Evolutionary conservation across 148 eudicot genomes (phyloP).

Genomic region (Suaeda aralocaspica): DNA sequence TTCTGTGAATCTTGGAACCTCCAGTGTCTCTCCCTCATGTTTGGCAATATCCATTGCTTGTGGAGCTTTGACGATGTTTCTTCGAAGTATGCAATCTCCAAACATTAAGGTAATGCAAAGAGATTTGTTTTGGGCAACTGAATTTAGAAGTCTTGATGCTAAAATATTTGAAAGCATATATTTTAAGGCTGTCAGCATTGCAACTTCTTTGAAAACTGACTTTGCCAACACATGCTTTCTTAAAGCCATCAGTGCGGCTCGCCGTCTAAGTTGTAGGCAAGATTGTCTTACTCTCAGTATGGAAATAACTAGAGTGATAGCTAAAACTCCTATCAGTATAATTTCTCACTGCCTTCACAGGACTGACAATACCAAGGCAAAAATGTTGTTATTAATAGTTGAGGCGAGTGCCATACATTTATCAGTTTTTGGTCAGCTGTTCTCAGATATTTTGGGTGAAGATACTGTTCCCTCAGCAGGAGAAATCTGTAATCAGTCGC

Average conservation of each 20-base stretch:
- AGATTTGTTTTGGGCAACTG: slow-evolving; percentile 32
- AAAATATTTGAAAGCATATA: slow-evolving; percentile 52
- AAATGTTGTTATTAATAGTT: slow-evolving; percentile 45
- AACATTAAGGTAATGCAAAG: slow-evolving; percentile 13
- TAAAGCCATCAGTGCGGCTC: slow-evolving; percentile 57
- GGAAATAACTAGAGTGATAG: slow-evolving; percentile 53
- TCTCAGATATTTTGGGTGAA: slow-evolving; percentile 41
- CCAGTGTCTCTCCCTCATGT: slow-evolving; percentile 41
- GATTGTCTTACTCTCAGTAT: slow-evolving; percentile 38
- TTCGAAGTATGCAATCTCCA: slow-evolving; percentile 34
- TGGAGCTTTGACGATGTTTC: slow-evolving; percentile 54
- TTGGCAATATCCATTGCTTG: slow-evolving; percentile 59
- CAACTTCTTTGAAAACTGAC: slow-evolving; percentile 40
- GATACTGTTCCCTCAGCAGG: slow-evolving; percentile 16
- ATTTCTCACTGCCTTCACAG: slow-evolving; percentile 50
- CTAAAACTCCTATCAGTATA: slow-evolving; percentile 47
- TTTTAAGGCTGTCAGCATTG: slow-evolving; percentile 43
- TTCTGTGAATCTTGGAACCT: slow-evolving; percentile 15
- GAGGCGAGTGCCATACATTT: slow-evolving; percentile 69
- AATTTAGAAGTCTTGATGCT: slow-evolving; percentile 33
- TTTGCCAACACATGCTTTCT: slow-evolving; percentile 64
- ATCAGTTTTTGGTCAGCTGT: slow-evolving; percentile 55
- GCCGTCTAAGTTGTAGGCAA: slow-evolving; percentile 27
- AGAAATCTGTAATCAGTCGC: slow-evolving; percentile 22
- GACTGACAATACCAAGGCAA: slow-evolving; percentile 49